Evolutionary conservation across 768 basidiomycete species (phyloP).

Genomic region (Tylopilus cervinicoccineus): DNA sequence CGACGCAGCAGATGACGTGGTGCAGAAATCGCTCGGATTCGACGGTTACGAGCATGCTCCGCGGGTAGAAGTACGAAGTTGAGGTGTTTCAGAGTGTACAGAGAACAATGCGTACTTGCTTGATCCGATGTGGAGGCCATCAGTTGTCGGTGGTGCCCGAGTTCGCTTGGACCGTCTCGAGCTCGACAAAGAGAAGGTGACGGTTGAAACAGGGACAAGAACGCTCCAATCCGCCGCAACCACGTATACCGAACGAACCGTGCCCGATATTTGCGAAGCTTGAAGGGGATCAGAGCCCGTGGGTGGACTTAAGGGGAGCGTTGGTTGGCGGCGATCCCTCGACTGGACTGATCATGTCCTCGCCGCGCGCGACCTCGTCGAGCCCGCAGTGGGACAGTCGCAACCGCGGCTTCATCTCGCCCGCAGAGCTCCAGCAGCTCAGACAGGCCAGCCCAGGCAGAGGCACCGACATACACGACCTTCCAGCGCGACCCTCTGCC

Average conservation of each 20-base stretch:
- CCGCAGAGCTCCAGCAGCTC: slow-evolving; percentile 32
- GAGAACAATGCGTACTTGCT: neutral
- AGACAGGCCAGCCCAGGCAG: slow-evolving; percentile 31
- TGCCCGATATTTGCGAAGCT: too few relatives aligned
- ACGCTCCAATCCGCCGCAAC: too few relatives aligned
- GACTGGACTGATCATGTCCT: slow-evolving; percentile 8
- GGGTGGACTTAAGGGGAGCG: neutral
- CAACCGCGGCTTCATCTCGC: slow-evolving; percentile 33
- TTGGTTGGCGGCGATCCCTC: neutral
- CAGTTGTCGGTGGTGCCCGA: too few relatives aligned
- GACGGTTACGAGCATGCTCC: slow-evolving; percentile 51
- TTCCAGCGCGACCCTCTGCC: slow-evolving; percentile 24
- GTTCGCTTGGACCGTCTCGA: too few relatives aligned
- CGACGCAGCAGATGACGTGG: slow-evolving; percentile 75
- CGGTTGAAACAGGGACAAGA: too few relatives aligned
- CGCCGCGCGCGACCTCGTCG: slow-evolving; percentile 21
- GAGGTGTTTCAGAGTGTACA: neutral
- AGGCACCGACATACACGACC: slow-evolving; percentile 30
- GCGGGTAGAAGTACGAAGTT: slow-evolving; percentile 23
- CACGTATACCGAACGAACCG: too few relatives aligned
- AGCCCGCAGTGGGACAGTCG: slow-evolving; percentile 36
- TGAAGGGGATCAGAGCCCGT: neutral
- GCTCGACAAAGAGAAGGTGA: too few relatives aligned
- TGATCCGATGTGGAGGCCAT: too few relatives aligned
- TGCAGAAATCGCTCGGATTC: slow-evolving; percentile 81